These are phyloP conservation scores for Eruca vesicaria DNA, from an alignment of 441 rosid species.

Conservation along the genomic window DNA sequence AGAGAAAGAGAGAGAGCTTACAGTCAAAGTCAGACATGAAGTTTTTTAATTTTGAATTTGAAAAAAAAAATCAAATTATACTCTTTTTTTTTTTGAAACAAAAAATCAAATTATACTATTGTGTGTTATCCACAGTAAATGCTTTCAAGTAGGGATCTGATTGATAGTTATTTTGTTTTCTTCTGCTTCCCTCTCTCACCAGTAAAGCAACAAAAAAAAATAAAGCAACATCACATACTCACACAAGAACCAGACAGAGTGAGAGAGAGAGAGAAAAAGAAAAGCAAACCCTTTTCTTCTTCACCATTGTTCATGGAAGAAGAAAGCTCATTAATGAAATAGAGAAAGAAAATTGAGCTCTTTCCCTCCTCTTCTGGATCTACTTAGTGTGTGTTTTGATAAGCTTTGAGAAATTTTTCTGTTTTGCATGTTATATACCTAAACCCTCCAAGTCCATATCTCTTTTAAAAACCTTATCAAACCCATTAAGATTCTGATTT, in stretches of 20 bases:
- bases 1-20: conserved; percentile 3
- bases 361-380: not conserved
- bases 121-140: conserved; percentile 32
- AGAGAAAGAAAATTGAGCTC: not conserved
- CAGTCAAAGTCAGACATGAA: conserved; percentile 33
- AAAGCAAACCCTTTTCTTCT: not conserved
- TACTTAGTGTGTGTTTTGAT: not conserved
- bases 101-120: not conserved
- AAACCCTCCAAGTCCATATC: not conserved
- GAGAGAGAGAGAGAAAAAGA: conserved; percentile 4
- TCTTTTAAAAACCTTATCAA: no score
- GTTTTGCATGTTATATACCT: conserved; percentile 31
- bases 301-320: conserved; percentile 37
- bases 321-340: conserved; percentile 19
- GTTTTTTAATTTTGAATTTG: conserved; percentile 1
- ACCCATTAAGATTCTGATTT: conserved; percentile 26
- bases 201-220: conserved; percentile 30
- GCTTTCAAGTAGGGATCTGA: conserved; percentile 25
- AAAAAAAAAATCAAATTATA: conserved; percentile 3
- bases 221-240: conserved; percentile 37
- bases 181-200: conserved; percentile 27
- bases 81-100: no score
- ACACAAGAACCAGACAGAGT: not conserved
- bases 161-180: conserved; percentile 28
- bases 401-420: conserved; percentile 2